Evolutionary conservation across 352 stramenopile genomes (phyloP).

Genomic region (Thraustochytrium striatum): DNA sequence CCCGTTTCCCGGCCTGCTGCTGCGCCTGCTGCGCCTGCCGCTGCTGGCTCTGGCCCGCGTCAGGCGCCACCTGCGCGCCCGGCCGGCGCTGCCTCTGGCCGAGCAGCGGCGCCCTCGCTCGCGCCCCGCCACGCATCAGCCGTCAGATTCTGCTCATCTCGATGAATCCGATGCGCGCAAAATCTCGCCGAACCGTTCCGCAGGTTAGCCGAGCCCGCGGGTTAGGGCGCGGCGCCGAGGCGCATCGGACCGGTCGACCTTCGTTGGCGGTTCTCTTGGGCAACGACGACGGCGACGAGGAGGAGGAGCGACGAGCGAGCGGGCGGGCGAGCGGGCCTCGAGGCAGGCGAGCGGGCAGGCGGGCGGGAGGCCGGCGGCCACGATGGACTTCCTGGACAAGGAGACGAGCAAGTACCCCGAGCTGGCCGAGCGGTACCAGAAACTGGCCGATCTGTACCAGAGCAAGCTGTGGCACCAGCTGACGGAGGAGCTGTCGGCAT

Average conservation of each 20-base stretch:
- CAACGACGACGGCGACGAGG: too few species aligned
- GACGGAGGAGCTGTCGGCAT: constrained; percentile 81
- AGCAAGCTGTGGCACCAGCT: constrained; percentile 96
- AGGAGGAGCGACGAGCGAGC: neutral
- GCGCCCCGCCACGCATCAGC: too few species aligned
- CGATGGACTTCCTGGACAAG: constrained; percentile 75
- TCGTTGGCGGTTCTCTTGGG: too few species aligned
- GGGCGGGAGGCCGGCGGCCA: neutral
- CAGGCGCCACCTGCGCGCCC: neutral
- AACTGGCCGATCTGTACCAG: constrained; percentile 78
- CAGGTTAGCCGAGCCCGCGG: too few species aligned
- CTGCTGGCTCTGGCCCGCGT: neutral
- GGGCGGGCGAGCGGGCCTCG: too few species aligned
- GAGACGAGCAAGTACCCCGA: constrained; percentile 82
- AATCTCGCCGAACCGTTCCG: too few species aligned
- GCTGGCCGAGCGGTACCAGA: constrained; percentile 81
- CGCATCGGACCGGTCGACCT: too few species aligned
- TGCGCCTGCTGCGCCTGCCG: too few species aligned
- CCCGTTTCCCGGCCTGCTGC: neutral
- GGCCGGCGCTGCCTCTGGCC: neutral
- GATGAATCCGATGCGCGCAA: too few species aligned
- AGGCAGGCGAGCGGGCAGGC: neutral
- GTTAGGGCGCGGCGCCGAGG: too few species aligned
- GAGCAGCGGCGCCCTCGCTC: neutral
- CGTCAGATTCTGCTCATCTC: too few species aligned